Conservation (phyloP, 108 stramenopile genomes). For the Cylindrotheca closterium region DNA sequence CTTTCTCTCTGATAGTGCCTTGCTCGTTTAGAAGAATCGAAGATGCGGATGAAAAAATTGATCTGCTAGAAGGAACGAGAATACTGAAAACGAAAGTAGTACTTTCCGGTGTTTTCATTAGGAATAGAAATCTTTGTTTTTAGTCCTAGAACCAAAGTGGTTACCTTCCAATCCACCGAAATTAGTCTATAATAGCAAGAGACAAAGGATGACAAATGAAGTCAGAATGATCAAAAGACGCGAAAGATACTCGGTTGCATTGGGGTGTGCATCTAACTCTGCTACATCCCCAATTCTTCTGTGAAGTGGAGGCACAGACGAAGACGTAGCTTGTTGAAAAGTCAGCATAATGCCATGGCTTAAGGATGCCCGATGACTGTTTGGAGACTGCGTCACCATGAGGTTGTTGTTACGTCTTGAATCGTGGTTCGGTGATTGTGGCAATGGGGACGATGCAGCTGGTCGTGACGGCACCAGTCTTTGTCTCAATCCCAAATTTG, state of each 20-base stretch:
- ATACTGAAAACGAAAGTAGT: too few relatives aligned
- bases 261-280: conserved; percentile 17
- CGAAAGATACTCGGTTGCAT: conserved; percentile 59
- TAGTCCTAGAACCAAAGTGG: too few relatives aligned
- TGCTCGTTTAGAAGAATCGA: background rate
- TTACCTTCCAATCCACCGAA: too few relatives aligned
- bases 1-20: background rate
- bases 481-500: conserved; percentile 2
- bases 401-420: background rate
- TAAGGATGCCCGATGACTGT: conserved; percentile 31
- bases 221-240: conserved; percentile 68
- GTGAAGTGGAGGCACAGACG: conserved; percentile 16
- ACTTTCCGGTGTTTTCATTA: too few relatives aligned
- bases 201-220: conserved; percentile 76
- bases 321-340: conserved; percentile 29
- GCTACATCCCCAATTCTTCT: conserved; percentile 2
- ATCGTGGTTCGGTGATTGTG: conserved; percentile 10
- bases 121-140: too few relatives aligned
- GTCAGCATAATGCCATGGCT: conserved; percentile 34
- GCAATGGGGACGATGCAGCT: conserved; percentile 5
- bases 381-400: conserved; percentile 23
- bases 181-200: conserved; percentile 70
- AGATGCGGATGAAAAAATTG: background rate
- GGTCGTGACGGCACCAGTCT: conserved; percentile 9
- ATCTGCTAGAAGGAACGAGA: background rate